These are phyloP conservation scores for Fraxinus albicans DNA, from an alignment of 305 asterid species.

Conservation along the genomic window DNA sequence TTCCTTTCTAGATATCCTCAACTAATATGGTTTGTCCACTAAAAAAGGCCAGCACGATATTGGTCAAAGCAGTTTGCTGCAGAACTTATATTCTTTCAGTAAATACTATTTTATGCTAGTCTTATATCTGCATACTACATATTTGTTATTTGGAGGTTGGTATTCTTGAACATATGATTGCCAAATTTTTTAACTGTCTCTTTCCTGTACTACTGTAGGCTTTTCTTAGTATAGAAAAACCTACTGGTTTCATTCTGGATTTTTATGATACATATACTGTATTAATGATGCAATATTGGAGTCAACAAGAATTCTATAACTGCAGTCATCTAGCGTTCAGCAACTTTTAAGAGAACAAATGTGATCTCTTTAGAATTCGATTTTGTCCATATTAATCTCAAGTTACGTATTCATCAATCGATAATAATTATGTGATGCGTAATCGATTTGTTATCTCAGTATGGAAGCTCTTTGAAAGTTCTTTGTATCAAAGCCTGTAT, in stretches of 20 bases:
- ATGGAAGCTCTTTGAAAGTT: not conserved
- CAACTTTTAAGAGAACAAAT: slow-evolving; percentile 3
- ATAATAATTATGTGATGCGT: not conserved
- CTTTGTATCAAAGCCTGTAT: not conserved
- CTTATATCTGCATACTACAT: not conserved
- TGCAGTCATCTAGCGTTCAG: not conserved
- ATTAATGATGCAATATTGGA: slow-evolving; percentile 5
- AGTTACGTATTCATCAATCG: not conserved
- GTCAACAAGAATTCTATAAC: slow-evolving; percentile 11
- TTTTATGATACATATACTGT: not conserved
- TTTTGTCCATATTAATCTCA: not conserved
- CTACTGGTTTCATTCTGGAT: not conserved
- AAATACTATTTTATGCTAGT: slow-evolving; percentile 3
- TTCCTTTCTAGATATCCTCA: not conserved
- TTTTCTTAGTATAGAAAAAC: slow-evolving; percentile 14
- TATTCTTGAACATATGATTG: not conserved
- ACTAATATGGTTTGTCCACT: not conserved
- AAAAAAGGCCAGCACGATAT: not conserved
- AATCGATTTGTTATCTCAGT: not conserved
- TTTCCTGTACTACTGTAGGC: not conserved
- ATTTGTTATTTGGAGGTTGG: slow-evolving; percentile 1
- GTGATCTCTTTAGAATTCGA: not conserved
- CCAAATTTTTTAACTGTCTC: slow-evolving; percentile 6
- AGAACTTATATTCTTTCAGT: slow-evolving; percentile 1
- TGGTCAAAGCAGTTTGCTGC: slow-evolving; percentile 16